These are phyloP conservation scores for Citrus inodora DNA, from an alignment of 345 rosid genomes.

Conservation along the genomic window DNA sequence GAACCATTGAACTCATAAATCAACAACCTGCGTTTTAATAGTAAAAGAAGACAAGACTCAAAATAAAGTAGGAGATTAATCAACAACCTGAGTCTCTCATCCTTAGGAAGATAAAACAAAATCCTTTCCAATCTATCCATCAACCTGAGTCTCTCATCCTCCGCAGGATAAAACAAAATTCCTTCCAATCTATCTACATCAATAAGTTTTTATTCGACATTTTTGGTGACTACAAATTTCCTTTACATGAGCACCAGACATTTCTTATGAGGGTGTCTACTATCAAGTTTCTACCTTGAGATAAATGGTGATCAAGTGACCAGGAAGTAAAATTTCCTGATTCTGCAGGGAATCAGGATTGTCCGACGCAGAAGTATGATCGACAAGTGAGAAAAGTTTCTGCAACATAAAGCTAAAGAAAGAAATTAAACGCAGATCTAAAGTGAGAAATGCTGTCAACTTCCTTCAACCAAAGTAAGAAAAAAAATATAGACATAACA, in stretches of 20 bases:
- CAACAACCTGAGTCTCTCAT: background rate
- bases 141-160: background rate
- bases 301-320: slow-evolving; percentile 83
- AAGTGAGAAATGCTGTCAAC: background rate
- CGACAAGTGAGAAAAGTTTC: slow-evolving; percentile 91
- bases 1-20: too few relatives aligned
- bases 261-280: background rate
- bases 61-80: background rate
- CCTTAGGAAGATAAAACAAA: background rate
- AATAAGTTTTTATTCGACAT: background rate
- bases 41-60: background rate
- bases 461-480: slow-evolving; percentile 3
- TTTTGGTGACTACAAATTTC: background rate
- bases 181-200: background rate
- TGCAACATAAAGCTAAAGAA: slow-evolving; percentile 80
- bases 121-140: background rate
- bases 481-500: background rate
- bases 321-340: slow-evolving; percentile 94
- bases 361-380: slow-evolving; percentile 84
- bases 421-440: slow-evolving; percentile 17
- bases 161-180: background rate
- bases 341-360: slow-evolving; percentile 94
- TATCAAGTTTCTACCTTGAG: slow-evolving; percentile 56
- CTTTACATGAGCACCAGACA: background rate
- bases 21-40: too few relatives aligned